A percentile compares a stretch with the other conserved stretches of the same genome.
These are phyloP conservation scores for Terana coerulea DNA, from an alignment of 768 basidiomycete genomes.

Conservation along the genomic window DNA sequence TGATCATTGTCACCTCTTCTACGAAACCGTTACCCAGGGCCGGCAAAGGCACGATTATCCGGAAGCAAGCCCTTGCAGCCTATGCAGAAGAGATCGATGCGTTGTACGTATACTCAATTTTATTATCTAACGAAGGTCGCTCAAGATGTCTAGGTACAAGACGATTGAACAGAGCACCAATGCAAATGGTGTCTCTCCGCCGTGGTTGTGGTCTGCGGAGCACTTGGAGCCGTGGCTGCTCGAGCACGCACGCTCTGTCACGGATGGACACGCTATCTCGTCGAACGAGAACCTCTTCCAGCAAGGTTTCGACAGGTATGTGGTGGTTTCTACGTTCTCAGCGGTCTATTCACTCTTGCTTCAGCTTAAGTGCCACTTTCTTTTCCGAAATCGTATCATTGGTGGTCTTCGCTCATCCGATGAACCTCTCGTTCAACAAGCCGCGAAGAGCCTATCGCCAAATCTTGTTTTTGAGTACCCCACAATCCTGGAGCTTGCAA, in stretches of 20 bases:
- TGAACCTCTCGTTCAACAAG: background rate
- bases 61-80: conserved; percentile 7
- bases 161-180: conserved; percentile 11
- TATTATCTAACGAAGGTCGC: background rate
- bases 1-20: conserved; percentile 20
- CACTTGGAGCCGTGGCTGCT: conserved; percentile 13
- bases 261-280: conserved; percentile 2
- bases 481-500: conserved; percentile 3
- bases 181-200: conserved; percentile 10
- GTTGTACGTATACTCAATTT: conserved; percentile 4
- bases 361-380: conserved; percentile 11
- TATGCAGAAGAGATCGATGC: conserved; percentile 15
- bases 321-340: background rate
- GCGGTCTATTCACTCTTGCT: background rate
- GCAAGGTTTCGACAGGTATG: conserved; percentile 17
- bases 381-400: conserved; percentile 11
- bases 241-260: conserved; percentile 12
- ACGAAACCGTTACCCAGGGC: conserved; percentile 17
- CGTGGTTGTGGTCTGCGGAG: conserved; percentile 7
- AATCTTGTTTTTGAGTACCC: conserved; percentile 11
- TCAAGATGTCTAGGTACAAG: conserved; percentile 10
- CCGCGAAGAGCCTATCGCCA: background rate
- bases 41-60: conserved; percentile 17
- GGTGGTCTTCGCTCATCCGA: conserved; percentile 1
- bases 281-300: conserved; percentile 9